Percentiles rank a stretch among this genome's conserved stretches.
Evolutionary conservation across 345 rosid species (phyloP).

Genomic region (Mangifera indica): DNA sequence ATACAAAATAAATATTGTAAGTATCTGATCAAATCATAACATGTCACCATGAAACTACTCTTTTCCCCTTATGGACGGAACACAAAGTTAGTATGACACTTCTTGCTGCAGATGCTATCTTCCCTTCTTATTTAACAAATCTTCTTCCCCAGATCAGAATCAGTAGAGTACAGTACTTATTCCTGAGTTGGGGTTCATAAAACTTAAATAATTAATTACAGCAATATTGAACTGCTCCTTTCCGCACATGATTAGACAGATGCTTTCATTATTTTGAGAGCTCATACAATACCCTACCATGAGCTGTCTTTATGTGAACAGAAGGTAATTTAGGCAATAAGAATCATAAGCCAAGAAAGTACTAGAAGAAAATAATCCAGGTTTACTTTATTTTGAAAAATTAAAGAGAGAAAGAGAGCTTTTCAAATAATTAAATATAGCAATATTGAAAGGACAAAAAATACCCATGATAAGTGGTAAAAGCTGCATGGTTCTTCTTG

Average conservation of each 20-base stretch:
- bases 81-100: neutral
- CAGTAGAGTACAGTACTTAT: neutral
- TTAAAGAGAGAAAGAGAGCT: neutral
- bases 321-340: neutral
- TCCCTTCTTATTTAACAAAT: neutral
- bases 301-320: neutral
- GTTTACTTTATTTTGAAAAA: no score
- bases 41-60: neutral
- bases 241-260: no score
- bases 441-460: neutral
- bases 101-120: neutral
- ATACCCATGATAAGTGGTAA: neutral
- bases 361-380: neutral
- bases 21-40: neutral
- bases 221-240: no score
- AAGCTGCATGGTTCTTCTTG: neutral
- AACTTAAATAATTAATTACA: neutral
- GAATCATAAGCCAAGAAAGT: no score
- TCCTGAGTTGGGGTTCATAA: no score
- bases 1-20: slow-evolving; percentile 4
- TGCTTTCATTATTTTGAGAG: neutral
- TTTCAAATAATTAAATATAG: neutral
- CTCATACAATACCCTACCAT: no score
- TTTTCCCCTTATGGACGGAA: neutral
- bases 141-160: neutral